Conservation (phyloP, 345 rosid species). For the Orychophragmus violaceus region DNA sequence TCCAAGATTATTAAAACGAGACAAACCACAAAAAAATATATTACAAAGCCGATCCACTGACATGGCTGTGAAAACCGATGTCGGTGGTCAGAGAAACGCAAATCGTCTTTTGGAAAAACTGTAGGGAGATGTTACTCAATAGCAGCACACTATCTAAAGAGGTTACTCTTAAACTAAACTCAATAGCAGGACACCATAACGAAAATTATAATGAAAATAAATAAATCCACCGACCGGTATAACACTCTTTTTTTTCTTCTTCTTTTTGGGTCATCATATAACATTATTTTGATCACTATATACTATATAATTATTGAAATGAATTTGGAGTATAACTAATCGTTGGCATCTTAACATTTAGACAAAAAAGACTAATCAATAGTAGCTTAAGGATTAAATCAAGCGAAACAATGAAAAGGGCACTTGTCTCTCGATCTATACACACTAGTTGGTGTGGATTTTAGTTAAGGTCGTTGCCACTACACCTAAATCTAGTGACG, state of each 20-base stretch:
- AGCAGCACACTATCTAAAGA: no score
- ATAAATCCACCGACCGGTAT: background rate
- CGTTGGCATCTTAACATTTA: background rate
- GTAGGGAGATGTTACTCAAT: no score
- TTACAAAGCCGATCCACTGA: no score
- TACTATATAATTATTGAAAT: background rate
- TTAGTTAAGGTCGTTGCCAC: conserved; percentile 30
- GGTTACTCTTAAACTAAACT: background rate
- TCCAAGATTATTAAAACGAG: no score
- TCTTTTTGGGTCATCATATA: no score
- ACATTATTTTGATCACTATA: background rate
- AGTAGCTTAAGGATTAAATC: conserved; percentile 2
- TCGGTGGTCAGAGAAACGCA: no score
- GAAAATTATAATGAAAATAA: background rate
- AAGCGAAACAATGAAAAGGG: conserved; percentile 14
- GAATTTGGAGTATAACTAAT: background rate
- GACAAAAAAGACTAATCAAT: background rate
- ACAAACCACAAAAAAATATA: no score
- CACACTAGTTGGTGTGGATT: conserved; percentile 20
- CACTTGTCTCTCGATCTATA: conserved; percentile 6
- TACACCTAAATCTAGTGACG: conserved; percentile 26
- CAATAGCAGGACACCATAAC: background rate
- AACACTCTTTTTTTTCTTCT: background rate
- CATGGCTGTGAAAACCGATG: no score
- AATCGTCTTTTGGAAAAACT: no score